Percentiles rank a stretch among this genome's conserved stretches.
These are phyloP conservation scores for Xerocomellus intermedius DNA, from an alignment of 768 basidiomycete genomes.

Conservation along the genomic window DNA sequence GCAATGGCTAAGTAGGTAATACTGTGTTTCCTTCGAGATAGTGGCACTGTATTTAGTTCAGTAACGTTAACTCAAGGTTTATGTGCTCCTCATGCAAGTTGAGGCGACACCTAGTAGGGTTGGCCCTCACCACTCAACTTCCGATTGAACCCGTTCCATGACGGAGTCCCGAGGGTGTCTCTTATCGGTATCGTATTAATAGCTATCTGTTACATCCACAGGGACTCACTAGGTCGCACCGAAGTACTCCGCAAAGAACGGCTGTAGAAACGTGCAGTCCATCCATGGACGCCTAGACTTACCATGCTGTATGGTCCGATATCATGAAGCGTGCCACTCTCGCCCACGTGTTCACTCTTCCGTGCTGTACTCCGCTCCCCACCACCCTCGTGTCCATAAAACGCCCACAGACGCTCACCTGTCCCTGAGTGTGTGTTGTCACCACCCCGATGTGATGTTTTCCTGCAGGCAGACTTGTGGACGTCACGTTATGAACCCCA, in stretches of 20 bases:
- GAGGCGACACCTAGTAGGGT: not conserved
- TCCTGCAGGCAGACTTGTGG: conserved; percentile 29
- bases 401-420: conserved; percentile 1
- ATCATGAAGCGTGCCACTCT: not conserved
- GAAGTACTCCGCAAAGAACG: not conserved
- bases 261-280: not conserved
- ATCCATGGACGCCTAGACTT: not conserved
- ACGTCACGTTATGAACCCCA: conserved; percentile 13
- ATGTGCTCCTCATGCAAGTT: not conserved
- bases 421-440: conserved; percentile 15
- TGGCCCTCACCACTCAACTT: not conserved
- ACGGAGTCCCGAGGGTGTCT: not conserved
- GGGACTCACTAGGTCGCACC: not conserved
- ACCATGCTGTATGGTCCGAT: not conserved
- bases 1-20: not conserved
- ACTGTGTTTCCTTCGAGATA: not conserved
- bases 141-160: conserved; percentile 5
- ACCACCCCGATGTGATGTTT: conserved; percentile 4
- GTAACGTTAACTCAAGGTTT: conserved; percentile 12
- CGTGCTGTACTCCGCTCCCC: conserved; percentile 1
- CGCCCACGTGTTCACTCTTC: conserved; percentile 23
- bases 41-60: not conserved
- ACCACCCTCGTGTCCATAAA: conserved; percentile 17
- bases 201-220: not conserved
- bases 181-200: conserved; percentile 7